Evolutionary conservation across 768 basidiomycete genomes (phyloP), one percentile per base, ranked within the genome.

Genomic region (Tricholoma matsutake): DNA sequence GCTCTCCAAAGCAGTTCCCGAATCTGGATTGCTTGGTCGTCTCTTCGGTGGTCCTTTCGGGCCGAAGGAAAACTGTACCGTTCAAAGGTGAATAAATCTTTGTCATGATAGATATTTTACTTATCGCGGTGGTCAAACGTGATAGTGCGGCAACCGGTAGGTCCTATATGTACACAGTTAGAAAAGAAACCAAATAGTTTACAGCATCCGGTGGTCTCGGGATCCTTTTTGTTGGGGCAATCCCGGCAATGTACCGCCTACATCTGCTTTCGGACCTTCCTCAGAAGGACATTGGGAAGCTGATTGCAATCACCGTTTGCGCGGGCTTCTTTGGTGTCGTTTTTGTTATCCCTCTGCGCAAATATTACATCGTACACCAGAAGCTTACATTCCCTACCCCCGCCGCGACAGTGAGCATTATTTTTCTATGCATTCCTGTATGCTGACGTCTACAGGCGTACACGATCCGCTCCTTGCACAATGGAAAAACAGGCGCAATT

Each of bases 21-120:
- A 79, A 62, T 76, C 75, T 37, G 81, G 80, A 28, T 54, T 81
- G 7, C 52, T 84, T 6, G 77, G 80, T 2, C 70, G 72, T 29
- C 67, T 81, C 47, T 71, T 84, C 20, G 83, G 84, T 13, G 87
- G 85, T 13, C 74, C 79, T 62, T 86, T 86, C 69, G 83, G 83
- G 28, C 86, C 85, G 11, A 87, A 87, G 70, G 86, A 88, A 70
- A 86, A 87, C 67, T 84, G 84, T 70, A 85, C 83, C 4, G 82
- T 84, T 25, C 84, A 86, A 70, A 80, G 75, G 79, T 79, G 37
- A 68, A 67, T 64, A n/a, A 8, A n/a, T 1, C 9, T 31, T 53
- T 9, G 6, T 3, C 2, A 32, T 47, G 8, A 32, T 53, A 8
- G n/a, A 32, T 32, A 18, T n/a, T 32, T 53, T 53, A 32, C 31